Evolutionary conservation across 371 early-diverging fungal genomes (phyloP), one percentile per base, ranked within the genome.

Genomic region (Mucor saturninus): DNA sequence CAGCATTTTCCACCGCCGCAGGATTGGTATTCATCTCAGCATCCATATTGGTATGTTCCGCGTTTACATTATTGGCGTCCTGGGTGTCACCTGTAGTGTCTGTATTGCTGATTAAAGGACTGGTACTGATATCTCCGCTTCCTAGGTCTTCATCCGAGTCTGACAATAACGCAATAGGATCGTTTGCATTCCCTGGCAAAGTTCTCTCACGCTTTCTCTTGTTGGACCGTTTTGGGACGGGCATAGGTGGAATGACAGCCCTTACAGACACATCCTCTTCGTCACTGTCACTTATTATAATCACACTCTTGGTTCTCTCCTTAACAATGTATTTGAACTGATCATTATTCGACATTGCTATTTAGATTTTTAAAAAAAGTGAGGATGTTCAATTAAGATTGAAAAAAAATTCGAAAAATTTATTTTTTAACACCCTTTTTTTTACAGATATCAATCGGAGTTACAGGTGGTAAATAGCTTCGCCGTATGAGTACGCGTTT

Each of bases 231-330:
- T 6, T 35, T 21, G 32, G 54, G 10, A 21, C 38, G 15, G 37
- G 37, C 10, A 35, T 13, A 39, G 11, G 8, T 21, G 11, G 21
- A 15, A 5, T 5, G 21, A 26, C 9, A 38, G 42, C 1, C 21
- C n/a, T n/a, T 6, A 14, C 7, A 2, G 21, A 4, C 9, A 11
- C 50, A n/a, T 50, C 29, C 10, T 55, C 62, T 35, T 55, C 62
- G 38, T 55, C 62, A 49, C 62, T 55, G 50, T 50, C 50, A 15
- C 48, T 49, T 8, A 62, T 35, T 2, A 62, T n/a, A 55, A 62
- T 55, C 8, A 55, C 39, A 49, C 38, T 55, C 38, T 55, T 54
- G 30, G 26, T 30, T 28, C 48, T 62, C 15, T 62, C 49, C 10
- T 49, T 62, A 15, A 37, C 14, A 30, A 54, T 55, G 35, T 61